Conservation (phyloP, 768 basidiomycete species). For the Tylopilus rubrobrunneus region DNA sequence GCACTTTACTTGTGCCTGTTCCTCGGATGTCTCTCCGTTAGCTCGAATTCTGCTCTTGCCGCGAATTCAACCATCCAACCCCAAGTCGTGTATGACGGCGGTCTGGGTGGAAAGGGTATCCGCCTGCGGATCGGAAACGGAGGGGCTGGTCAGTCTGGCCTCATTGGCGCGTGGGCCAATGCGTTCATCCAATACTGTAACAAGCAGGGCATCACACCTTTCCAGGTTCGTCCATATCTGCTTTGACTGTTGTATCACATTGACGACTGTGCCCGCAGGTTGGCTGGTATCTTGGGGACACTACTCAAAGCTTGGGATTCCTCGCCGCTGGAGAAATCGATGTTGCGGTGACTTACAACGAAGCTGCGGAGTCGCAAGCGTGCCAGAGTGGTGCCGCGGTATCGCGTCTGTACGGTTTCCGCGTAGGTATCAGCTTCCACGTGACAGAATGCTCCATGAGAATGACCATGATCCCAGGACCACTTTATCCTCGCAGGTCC, state of each 20-base stretch:
- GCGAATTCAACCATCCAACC: constrained; percentile 12
- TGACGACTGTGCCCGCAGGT: constrained; percentile 31
- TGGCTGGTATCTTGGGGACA: constrained; percentile 56
- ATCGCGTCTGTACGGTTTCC: constrained; percentile 40
- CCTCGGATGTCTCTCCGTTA: not conserved
- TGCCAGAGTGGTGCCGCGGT: constrained; percentile 31
- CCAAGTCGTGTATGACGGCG: constrained; percentile 38
- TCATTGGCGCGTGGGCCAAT: constrained; percentile 45
- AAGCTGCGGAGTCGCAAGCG: constrained; percentile 43
- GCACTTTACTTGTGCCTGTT: not conserved
- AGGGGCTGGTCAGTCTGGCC: constrained; percentile 49
- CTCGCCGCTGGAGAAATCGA: constrained; percentile 43
- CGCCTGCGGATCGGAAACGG: constrained; percentile 47
- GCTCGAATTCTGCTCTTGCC: not conserved
- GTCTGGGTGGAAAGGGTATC: constrained; percentile 32
- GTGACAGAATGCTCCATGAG: too few species aligned
- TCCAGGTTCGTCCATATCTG: constrained; percentile 28
- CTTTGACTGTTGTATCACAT: not conserved
- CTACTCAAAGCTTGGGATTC: constrained; percentile 45
- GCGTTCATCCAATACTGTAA: constrained; percentile 37
- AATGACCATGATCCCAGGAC: constrained; percentile 32
- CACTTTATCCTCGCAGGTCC: constrained; percentile 53
- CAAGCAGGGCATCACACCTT: constrained; percentile 24
- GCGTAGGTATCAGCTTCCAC: constrained; percentile 32
- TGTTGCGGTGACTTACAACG: constrained; percentile 50